Evolutionary conservation across 768 basidiomycete genomes (phyloP).

Genomic region (Boletus tomentosulus): DNA sequence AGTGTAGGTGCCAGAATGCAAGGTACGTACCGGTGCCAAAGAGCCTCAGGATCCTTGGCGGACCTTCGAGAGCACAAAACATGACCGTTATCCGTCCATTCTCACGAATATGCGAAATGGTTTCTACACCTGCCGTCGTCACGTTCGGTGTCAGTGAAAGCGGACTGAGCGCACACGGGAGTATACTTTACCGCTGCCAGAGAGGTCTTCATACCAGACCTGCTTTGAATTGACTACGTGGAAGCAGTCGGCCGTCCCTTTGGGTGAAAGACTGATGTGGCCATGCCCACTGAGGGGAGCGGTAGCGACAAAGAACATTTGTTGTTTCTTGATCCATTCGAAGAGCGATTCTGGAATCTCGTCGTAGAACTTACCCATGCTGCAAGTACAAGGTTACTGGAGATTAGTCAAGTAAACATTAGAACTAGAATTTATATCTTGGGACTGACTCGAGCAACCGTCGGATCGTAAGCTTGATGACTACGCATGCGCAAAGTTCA

Average conservation of each 20-base stretch:
- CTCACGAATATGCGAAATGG: slow-evolving; percentile 58
- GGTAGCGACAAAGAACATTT: slow-evolving; percentile 69
- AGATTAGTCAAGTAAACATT: neutral
- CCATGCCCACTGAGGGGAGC: slow-evolving; percentile 56
- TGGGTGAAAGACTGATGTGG: slow-evolving; percentile 66
- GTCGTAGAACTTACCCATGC: slow-evolving; percentile 58
- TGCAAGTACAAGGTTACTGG: neutral
- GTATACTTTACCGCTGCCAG: slow-evolving; percentile 52
- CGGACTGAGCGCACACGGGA: neutral
- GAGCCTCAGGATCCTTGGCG: slow-evolving; percentile 54
- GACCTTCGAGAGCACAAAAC: slow-evolving; percentile 59
- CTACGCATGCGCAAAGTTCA: neutral
- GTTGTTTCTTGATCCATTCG: slow-evolving; percentile 58
- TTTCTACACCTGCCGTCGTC: slow-evolving; percentile 46
- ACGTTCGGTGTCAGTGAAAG: neutral
- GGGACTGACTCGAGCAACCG: neutral
- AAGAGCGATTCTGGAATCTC: slow-evolving; percentile 52
- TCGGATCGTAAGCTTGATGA: neutral
- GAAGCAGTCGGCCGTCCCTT: slow-evolving; percentile 62
- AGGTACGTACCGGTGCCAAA: slow-evolving; percentile 49
- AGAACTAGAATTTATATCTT: neutral
- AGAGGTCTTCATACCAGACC: slow-evolving; percentile 74
- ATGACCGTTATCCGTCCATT: slow-evolving; percentile 62
- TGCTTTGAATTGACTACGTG: slow-evolving; percentile 49
- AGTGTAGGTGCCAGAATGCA: too few relatives aligned